A percentile compares a stretch with the other conserved stretches of the same genome.
phyloP scores from a whole-genome alignment of 2,329 filamentous ascomycete genomes.

The Drechslera avenae region DNA sequence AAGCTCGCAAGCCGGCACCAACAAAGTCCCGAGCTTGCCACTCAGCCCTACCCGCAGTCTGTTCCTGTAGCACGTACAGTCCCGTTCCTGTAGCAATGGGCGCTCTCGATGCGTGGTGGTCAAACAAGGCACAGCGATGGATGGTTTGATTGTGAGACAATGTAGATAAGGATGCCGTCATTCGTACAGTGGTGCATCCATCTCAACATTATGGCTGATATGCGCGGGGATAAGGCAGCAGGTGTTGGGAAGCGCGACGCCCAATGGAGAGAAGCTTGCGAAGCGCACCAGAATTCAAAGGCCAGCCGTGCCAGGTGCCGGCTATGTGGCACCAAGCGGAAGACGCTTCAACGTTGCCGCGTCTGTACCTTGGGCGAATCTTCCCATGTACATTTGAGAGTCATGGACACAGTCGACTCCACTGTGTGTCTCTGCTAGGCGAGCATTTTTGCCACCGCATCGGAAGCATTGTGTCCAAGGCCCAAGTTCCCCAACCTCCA shows the following conservation, averaged over 20 bases:
- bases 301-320: slow-evolving; percentile 1
- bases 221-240: no score
- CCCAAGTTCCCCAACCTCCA: background rate
- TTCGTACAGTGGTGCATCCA: no score
- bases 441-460: slow-evolving; percentile 16
- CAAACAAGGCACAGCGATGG: no score
- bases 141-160: no score
- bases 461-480: background rate
- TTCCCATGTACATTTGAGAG: slow-evolving; percentile 4
- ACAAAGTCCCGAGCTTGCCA: background rate
- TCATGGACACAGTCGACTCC: slow-evolving; percentile 3
- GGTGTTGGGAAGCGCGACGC: no score
- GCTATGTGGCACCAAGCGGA: slow-evolving; percentile 6
- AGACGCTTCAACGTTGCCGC: slow-evolving; percentile 7
- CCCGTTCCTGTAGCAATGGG: no score
- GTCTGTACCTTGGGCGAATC: slow-evolving; percentile 8
- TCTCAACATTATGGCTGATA: no score
- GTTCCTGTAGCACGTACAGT: no score
- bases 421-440: slow-evolving; percentile 3
- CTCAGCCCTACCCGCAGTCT: background rate
- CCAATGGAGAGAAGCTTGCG: no score
- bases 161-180: no score
- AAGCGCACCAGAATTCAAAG: no score
- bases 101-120: no score
- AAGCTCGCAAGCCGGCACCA: background rate